Base-by-base conservation (phyloP, 23 red algal species). In the Gracilaria domingensis region DNA sequence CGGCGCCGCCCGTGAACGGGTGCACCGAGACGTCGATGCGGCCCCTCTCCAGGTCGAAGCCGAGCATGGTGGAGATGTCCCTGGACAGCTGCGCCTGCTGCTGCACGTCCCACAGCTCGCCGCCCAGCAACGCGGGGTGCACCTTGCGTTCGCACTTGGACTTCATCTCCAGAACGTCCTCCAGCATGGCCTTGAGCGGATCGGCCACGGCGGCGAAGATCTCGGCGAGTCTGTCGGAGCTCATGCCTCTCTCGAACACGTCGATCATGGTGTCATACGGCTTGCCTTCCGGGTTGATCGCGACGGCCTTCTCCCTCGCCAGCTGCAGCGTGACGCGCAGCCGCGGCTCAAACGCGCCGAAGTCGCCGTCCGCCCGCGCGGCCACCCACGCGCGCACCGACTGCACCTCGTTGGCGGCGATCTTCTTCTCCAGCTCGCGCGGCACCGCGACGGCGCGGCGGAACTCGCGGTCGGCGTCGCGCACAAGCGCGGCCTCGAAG, bases 181-280 rank as follows among this genome's bases (percentile, higher is more conserved):
- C 42, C 42, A 45, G 42, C 4, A 4, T 45, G 26, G 37, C 26
- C 75, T 90, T 84, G 32, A 95, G 39, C 8, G 73, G 80, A 38
- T 36, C 48, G 34, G 86, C 32, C 30, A 95, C 49, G 40, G 29
- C 69, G 38, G n/a, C 84, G 80, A 95, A 95, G 36, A 95, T 88
- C 65, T 95, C 84, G 4, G 69, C 65, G 38, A 95, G 70, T 21
- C 93, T 78, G 35, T 69, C 84, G 20, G 93, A 75, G 36, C 48
- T 95, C 93, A 95, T 95, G n/a, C 84, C 93, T 73, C 93, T 47
- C 64, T 95, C 93, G 53, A 88, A 95, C 53, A 54, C 44, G 80
- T 95, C 93, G 62, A 95, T 88, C 36, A 72, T 50, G 20, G 93
- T 87, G 65, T 95, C 93, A 38, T 95, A 95, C 18, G 84, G 47